Conservation (phyloP, 768 basidiomycete species). For the Lyophyllum shimeji region DNA sequence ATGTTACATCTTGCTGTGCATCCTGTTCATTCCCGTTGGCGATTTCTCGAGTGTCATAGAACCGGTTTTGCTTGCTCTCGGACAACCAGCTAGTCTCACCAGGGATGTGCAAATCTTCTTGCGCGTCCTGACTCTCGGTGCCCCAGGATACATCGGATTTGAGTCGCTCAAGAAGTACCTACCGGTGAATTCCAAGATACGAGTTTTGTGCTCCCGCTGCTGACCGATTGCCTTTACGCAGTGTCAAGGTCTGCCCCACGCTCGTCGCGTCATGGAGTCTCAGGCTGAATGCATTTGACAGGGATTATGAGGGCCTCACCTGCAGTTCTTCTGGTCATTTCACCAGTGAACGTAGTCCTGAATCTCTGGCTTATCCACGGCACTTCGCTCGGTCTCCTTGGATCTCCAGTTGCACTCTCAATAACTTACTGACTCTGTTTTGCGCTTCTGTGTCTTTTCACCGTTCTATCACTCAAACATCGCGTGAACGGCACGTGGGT, state of each 20-base stretch:
- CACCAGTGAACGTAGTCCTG: constrained; percentile 63
- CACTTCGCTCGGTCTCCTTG: constrained; percentile 61
- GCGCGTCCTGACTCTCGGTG: constrained; percentile 61
- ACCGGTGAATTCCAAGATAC: constrained; percentile 31
- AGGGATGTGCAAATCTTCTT: constrained; percentile 64
- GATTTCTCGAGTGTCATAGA: constrained; percentile 64
- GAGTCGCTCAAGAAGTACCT: constrained; percentile 79
- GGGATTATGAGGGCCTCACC: constrained; percentile 79
- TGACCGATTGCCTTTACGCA: neutral
- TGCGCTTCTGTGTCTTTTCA: constrained; percentile 47
- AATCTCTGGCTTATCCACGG: constrained; percentile 64
- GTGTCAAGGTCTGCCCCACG: constrained; percentile 57
- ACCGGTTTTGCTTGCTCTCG: constrained; percentile 60
- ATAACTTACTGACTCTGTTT: constrained; percentile 73
- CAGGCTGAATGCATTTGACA: constrained; percentile 22
- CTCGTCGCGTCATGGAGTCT: neutral
- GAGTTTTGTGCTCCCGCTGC: neutral
- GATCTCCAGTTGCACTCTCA: constrained; percentile 66
- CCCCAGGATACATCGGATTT: constrained; percentile 74
- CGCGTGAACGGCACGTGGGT: constrained; percentile 63
- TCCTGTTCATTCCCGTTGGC: constrained; percentile 61
- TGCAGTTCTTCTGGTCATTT: constrained; percentile 56
- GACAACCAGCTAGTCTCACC: constrained; percentile 58
- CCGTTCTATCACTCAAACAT: constrained; percentile 52
- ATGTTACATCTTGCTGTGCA: constrained; percentile 63